Conservation (phyloP, 768 basidiomycete genomes). For the Boletus coccyginus region DNA sequence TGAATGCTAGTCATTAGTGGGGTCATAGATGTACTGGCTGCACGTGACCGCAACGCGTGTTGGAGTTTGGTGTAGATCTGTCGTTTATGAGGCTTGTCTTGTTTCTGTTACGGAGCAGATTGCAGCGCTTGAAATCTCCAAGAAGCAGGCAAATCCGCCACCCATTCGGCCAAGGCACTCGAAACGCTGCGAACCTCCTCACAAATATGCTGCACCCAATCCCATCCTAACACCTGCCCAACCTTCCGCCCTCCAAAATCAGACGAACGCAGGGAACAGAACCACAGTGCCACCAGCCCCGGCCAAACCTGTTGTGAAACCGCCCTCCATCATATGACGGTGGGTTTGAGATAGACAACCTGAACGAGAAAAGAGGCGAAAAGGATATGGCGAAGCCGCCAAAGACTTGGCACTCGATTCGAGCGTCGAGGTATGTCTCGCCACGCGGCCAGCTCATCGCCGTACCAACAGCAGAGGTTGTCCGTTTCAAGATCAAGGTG, state of each 20-base stretch:
- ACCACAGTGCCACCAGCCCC: constrained; percentile 26
- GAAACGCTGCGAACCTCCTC: constrained; percentile 68
- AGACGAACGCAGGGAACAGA: constrained; percentile 23
- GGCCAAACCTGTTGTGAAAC: constrained; percentile 21
- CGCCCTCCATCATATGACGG: constrained; percentile 76
- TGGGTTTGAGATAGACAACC: constrained; percentile 83
- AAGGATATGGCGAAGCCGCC: constrained; percentile 70
- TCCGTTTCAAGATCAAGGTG: too few relatives aligned
- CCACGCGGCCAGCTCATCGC: too few relatives aligned
- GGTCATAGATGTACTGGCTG: background rate
- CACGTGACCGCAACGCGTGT: constrained; percentile 32
- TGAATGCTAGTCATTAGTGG: background rate
- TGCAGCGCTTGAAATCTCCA: constrained; percentile 62
- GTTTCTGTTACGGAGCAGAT: constrained; percentile 60
- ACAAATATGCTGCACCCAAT: constrained; percentile 74
- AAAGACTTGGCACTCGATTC: constrained; percentile 84
- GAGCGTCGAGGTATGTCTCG: constrained; percentile 56
- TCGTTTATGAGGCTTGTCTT: background rate
- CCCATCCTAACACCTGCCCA: constrained; percentile 31
- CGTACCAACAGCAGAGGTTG: too few relatives aligned
- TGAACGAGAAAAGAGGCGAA: constrained; percentile 69
- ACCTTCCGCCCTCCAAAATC: constrained; percentile 46
- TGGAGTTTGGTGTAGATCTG: background rate
- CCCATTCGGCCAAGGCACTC: constrained; percentile 33
- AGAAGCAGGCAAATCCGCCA: constrained; percentile 40